Conservation (phyloP, 108 stramenopile species). For the Cyclotella distinguenda region DNA sequence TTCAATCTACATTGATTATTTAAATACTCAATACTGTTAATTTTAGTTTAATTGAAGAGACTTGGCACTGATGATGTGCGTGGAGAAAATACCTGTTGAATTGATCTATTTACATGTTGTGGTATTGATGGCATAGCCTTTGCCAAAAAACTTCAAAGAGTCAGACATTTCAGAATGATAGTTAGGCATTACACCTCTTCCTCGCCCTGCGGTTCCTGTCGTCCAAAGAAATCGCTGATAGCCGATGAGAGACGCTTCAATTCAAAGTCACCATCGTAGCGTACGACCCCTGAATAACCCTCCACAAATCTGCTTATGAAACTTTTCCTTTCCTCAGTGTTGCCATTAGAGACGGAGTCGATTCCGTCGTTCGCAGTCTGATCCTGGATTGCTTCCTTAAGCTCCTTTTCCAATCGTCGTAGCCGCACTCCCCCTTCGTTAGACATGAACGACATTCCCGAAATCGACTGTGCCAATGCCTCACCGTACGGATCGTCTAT, state of each 20-base stretch:
- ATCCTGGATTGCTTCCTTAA: constrained; percentile 36
- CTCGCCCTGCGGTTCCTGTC: no score
- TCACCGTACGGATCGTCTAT: constrained; percentile 1
- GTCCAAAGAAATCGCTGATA: constrained; percentile 80
- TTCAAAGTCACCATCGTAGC: constrained; percentile 53
- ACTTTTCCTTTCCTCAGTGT: constrained; percentile 44
- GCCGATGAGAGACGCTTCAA: constrained; percentile 63
- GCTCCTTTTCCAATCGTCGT: constrained; percentile 35
- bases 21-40: no score
- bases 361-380: constrained; percentile 29
- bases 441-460: constrained; percentile 27
- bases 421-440: constrained; percentile 36
- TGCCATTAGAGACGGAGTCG: constrained; percentile 1
- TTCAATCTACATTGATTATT: no score
- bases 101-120: no score
- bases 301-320: constrained; percentile 84
- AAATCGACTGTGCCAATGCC: constrained; percentile 9
- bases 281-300: constrained; percentile 68
- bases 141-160: no score
- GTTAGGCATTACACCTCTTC: no score
- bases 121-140: no score
- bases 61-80: no score
- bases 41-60: no score
- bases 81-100: no score
- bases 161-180: no score